These are phyloP conservation scores for Botrytis cinerea DNA, from an alignment of 2,329 filamentous ascomycete species.

Conservation along the genomic window DNA sequence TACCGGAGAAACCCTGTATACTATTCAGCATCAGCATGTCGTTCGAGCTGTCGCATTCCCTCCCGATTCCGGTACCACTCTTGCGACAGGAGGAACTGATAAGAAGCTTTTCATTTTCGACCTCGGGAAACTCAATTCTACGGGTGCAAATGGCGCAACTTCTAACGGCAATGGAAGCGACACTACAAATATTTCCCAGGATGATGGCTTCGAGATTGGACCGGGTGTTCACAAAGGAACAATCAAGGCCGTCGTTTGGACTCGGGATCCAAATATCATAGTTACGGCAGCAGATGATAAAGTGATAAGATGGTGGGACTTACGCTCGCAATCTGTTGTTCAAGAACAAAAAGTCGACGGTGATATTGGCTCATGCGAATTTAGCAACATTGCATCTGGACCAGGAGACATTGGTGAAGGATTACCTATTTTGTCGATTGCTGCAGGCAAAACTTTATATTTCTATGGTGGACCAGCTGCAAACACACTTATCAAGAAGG, in stretches of 20 bases:
- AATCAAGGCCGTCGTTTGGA: constrained; percentile 98
- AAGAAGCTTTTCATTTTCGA: constrained; percentile 97
- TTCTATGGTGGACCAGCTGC: constrained; percentile 81
- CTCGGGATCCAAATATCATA: constrained; percentile 80
- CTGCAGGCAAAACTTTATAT: constrained; percentile 91
- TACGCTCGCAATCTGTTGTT: constrained; percentile 73
- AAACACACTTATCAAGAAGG: constrained; percentile 72
- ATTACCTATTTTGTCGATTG: constrained; percentile 76
- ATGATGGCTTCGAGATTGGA: constrained; percentile 81
- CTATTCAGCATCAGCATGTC: constrained; percentile 90
- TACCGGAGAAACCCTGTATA: constrained; percentile 84
- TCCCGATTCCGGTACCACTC: constrained; percentile 74
- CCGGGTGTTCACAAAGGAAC: constrained; percentile 78
- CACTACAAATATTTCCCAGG: constrained; percentile 54
- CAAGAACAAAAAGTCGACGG: constrained; percentile 78
- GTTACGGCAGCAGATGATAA: constrained; percentile 91
- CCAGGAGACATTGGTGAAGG: constrained; percentile 66
- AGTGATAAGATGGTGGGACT: constrained; percentile 90
- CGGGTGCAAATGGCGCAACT: constrained; percentile 28
- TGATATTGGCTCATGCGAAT: constrained; percentile 87
- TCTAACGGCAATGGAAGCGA: constrained; percentile 41
- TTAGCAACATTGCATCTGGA: constrained; percentile 67
- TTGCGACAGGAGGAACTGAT: constrained; percentile 93
- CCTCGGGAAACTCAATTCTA: constrained; percentile 55
- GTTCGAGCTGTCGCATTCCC: constrained; percentile 92